These are phyloP conservation scores for Suillus fuscotomentosus DNA, from an alignment of 768 basidiomycete genomes.

Conservation along the genomic window DNA sequence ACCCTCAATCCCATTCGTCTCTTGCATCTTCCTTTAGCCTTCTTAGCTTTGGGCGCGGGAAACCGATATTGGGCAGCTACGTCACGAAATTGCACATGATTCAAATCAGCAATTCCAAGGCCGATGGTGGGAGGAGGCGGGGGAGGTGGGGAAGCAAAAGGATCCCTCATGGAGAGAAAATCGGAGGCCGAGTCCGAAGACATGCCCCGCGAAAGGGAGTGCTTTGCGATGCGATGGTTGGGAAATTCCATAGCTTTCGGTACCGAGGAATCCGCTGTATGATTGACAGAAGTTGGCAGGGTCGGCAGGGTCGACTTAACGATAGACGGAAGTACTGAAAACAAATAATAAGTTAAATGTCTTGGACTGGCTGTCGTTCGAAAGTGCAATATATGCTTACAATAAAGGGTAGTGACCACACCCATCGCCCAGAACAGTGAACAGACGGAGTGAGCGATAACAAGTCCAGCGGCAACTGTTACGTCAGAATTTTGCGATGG, in stretches of 20 bases:
- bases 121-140: constrained; percentile 25
- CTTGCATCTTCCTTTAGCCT: constrained; percentile 18
- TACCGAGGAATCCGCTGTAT: background rate
- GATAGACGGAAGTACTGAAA: background rate
- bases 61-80: constrained; percentile 31
- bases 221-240: constrained; percentile 13
- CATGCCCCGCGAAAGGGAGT: constrained; percentile 19
- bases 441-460: constrained; percentile 20
- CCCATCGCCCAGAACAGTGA: constrained; percentile 24
- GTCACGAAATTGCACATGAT: constrained; percentile 23
- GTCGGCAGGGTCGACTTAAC: background rate
- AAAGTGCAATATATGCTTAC: constrained; percentile 13
- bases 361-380: background rate
- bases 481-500: constrained; percentile 1
- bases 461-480: constrained; percentile 5
- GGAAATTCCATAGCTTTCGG: background rate
- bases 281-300: background rate
- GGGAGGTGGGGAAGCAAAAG: constrained; percentile 29
- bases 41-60: constrained; percentile 31
- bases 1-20: constrained; percentile 15
- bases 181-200: constrained; percentile 27
- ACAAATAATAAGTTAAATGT: background rate
- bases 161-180: constrained; percentile 33
- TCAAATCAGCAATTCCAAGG: constrained; percentile 25
- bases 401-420: constrained; percentile 17